Evolutionary conservation across 2,329 filamentous ascomycete species (phyloP).

Genomic region (Pyricularia sp.): DNA sequence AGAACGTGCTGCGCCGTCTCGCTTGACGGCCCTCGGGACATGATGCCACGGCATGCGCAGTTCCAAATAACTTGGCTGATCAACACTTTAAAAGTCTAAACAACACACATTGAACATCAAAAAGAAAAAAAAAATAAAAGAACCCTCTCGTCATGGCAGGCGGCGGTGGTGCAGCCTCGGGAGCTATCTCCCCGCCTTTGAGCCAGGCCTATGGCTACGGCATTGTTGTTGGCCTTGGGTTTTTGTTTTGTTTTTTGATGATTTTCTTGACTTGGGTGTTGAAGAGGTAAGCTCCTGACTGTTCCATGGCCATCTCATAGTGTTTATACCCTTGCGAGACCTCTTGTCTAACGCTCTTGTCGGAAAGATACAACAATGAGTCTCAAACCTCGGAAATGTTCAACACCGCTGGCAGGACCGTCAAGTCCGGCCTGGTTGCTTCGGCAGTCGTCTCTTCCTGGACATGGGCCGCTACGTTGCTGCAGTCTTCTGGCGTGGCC

Average conservation of each 20-base stretch:
- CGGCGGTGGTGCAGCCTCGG: background rate
- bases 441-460: slow-evolving; percentile 87
- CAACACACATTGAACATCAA: background rate
- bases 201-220: slow-evolving; percentile 57
- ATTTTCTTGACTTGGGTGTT: slow-evolving; percentile 27
- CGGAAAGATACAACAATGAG: slow-evolving; percentile 39
- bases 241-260: slow-evolving; percentile 56
- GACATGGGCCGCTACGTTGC: slow-evolving; percentile 83
- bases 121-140: background rate
- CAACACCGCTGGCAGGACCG: slow-evolving; percentile 76
- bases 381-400: slow-evolving; percentile 91
- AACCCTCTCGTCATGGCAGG: background rate
- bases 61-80: background rate
- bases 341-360: background rate
- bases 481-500: slow-evolving; percentile 73
- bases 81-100: background rate
- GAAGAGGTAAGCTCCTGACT: slow-evolving; percentile 10
- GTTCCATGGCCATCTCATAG: background rate
- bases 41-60: background rate
- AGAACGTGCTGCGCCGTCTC: background rate
- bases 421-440: slow-evolving; percentile 81
- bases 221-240: slow-evolving; percentile 65
- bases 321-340: background rate
- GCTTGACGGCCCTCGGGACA: background rate
- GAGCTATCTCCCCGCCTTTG: background rate